A percentile compares a stretch with the other conserved stretches of the same genome.
phyloP scores from a whole-genome alignment of 2,329 filamentous ascomycete species.

The Colletotrichum zoysiae region DNA sequence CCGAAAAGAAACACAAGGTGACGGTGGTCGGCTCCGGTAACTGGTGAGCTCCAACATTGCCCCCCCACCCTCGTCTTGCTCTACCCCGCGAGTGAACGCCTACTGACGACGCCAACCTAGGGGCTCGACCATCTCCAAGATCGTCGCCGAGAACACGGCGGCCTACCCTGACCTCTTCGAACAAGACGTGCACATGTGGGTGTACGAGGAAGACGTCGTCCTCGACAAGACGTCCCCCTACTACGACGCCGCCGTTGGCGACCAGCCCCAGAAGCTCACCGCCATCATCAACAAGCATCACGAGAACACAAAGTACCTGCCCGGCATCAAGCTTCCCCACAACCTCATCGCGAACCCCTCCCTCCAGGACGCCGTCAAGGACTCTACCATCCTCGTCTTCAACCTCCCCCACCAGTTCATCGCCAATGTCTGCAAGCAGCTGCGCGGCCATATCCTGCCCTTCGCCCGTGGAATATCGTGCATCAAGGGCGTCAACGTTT shows the following conservation, averaged over 20 bases:
- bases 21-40: conserved; percentile 96
- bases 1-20: conserved; percentile 87
- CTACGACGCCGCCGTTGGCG: conserved; percentile 74
- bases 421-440: conserved; percentile 82
- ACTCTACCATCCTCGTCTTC: conserved; percentile 92
- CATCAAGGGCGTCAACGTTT: conserved; percentile 97
- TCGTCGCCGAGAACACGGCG: conserved; percentile 91
- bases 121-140: conserved; percentile 98
- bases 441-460: conserved; percentile 90
- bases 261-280: conserved; percentile 87
- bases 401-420: conserved; percentile 98
- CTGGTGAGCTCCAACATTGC: conserved; percentile 70
- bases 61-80: neutral
- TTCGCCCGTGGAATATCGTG: conserved; percentile 95
- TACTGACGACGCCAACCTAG: conserved; percentile 57
- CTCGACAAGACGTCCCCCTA: conserved; percentile 79
- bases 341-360: conserved; percentile 91
- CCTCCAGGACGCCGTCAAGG: conserved; percentile 81
- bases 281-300: conserved; percentile 90
- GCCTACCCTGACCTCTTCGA: conserved; percentile 86
- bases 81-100: neutral
- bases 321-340: conserved; percentile 82
- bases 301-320: conserved; percentile 98
- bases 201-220: conserved; percentile 91
- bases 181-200: conserved; percentile 96